Evolutionary conservation across 148 eudicot species (phyloP).

Genomic region (Persicaria maculosa): DNA sequence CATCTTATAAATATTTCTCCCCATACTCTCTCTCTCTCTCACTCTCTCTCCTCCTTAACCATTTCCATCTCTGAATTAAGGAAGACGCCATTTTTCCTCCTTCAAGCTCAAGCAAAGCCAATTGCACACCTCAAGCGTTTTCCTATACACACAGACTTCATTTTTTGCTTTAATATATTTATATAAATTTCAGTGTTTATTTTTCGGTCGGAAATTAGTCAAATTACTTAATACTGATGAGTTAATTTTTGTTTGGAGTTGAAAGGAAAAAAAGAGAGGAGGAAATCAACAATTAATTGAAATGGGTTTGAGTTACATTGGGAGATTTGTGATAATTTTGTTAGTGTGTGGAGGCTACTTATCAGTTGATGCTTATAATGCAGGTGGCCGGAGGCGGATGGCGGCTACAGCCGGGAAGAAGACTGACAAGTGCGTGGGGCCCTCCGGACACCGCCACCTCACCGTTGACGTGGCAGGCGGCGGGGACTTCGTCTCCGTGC

Average conservation of each 20-base stretch:
- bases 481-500: conserved; percentile 66
- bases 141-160: neutral
- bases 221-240: too few relatives aligned
- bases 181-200: too few relatives aligned
- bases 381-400: conserved; percentile 1
- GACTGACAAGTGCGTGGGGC: conserved; percentile 51
- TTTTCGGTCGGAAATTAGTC: too few relatives aligned
- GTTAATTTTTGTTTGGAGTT: too few relatives aligned
- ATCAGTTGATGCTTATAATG: neutral
- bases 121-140: too few relatives aligned
- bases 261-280: too few relatives aligned
- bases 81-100: neutral
- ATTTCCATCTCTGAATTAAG: neutral
- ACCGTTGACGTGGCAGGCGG: conserved; percentile 51
- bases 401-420: neutral
- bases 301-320: neutral
- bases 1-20: neutral
- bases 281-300: neutral
- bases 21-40: neutral
- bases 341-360: neutral
- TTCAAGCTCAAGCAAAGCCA: neutral
- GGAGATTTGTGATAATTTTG: neutral
- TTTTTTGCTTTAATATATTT: neutral
- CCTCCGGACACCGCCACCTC: conserved; percentile 53
- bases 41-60: neutral